Percentiles rank a stretch among this genome's conserved stretches.
Evolutionary conservation across 2,329 filamentous ascomycete species (phyloP).

Genomic region (Stagonosporopsis cucurbitacearum): DNA sequence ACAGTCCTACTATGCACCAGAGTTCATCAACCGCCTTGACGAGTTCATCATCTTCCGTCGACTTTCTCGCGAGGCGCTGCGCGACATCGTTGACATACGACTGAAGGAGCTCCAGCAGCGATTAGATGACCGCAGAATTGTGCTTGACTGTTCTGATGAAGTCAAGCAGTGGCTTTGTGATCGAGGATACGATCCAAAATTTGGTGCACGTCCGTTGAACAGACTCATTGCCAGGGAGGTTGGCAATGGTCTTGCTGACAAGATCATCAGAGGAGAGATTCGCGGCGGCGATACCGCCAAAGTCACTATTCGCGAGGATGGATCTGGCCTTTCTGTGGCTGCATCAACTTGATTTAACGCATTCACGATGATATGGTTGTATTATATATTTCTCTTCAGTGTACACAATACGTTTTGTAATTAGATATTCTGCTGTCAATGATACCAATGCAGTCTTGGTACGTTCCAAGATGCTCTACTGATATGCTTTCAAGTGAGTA

Average conservation of each 20-base stretch:
- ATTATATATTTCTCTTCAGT: conserved; percentile 11
- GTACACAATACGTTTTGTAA: conserved; percentile 21
- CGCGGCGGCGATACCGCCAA: conserved; percentile 75
- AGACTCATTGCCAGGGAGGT: conserved; percentile 89
- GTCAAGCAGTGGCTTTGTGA: conserved; percentile 89
- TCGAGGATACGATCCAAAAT: conserved; percentile 87
- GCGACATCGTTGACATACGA: conserved; percentile 93
- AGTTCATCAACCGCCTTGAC: conserved; percentile 96
- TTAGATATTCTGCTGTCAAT: conserved; percentile 14
- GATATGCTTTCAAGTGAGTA: not conserved
- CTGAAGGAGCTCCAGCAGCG: conserved; percentile 82
- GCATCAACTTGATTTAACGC: conserved; percentile 18
- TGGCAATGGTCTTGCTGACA: conserved; percentile 85
- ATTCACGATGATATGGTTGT: conserved; percentile 34
- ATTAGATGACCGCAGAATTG: conserved; percentile 85
- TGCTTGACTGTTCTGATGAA: conserved; percentile 70
- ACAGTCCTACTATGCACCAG: conserved; percentile 75
- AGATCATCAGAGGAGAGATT: conserved; percentile 86
- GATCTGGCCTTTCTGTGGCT: conserved; percentile 35
- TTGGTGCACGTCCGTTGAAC: conserved; percentile 89
- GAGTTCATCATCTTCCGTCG: conserved; percentile 97
- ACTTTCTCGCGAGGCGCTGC: conserved; percentile 75
- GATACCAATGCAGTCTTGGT: conserved; percentile 8
- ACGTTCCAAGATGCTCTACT: not conserved
- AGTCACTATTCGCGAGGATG: conserved; percentile 69